A percentile compares a stretch with the other conserved stretches of the same genome.
These are phyloP conservation scores for Apodospora peruviana DNA, from an alignment of 495 filamentous ascomycete genomes.

Conservation along the genomic window DNA sequence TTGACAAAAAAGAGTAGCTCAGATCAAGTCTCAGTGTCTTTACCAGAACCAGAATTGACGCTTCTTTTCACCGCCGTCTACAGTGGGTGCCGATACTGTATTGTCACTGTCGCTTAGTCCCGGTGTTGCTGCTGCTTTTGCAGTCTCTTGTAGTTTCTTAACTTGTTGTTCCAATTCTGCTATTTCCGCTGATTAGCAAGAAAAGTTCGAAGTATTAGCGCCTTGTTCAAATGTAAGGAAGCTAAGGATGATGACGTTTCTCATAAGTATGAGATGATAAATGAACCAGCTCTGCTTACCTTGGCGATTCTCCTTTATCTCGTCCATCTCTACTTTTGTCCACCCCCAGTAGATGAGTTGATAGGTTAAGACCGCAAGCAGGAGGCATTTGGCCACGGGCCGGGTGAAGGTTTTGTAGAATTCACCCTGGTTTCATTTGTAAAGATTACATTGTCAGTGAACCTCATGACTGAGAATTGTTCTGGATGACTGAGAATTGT, in stretches of 20 bases:
- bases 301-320: slow-evolving; percentile 58
- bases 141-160: slow-evolving; percentile 7
- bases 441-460: neutral
- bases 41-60: too few relatives aligned
- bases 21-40: too few relatives aligned
- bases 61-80: too few relatives aligned
- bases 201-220: too few relatives aligned
- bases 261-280: too few relatives aligned
- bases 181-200: slow-evolving; percentile 21
- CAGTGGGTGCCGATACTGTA: neutral
- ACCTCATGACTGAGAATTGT: neutral
- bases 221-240: too few relatives aligned
- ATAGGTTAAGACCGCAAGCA: slow-evolving; percentile 83
- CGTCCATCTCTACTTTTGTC: slow-evolving; percentile 79
- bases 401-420: slow-evolving; percentile 77
- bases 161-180: slow-evolving; percentile 17
- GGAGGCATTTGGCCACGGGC: slow-evolving; percentile 78
- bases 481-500: neutral
- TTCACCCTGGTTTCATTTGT: slow-evolving; percentile 43
- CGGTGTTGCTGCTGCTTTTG: neutral
- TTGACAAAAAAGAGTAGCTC: too few relatives aligned
- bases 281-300: too few relatives aligned
- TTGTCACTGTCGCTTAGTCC: neutral
- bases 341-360: slow-evolving; percentile 80
- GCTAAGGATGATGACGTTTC: too few relatives aligned